Base-by-base conservation (phyloP, 805 yeast genomes). In the Ogataea dorogensis region DNA sequence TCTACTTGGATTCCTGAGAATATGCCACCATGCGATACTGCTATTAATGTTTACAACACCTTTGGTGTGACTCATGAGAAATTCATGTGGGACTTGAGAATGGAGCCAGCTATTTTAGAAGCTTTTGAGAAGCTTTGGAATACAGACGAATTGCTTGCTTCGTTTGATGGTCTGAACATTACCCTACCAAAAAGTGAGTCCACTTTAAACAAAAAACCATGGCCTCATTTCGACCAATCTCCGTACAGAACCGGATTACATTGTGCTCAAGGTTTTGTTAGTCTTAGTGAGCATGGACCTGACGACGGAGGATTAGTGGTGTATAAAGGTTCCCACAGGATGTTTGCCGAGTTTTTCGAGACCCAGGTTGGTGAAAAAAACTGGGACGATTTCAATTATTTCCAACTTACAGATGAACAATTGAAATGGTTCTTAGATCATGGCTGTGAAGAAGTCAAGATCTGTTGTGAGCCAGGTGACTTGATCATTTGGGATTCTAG, bases 211-310 rank as follows among this genome's bases (percentile, higher is more conserved):
- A 19, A 8, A 14, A 31, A n/a, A 3, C 40, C 49, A 8, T 61
- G 64, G 64, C 61, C 55, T 12, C 65, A 61, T 49, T 52, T 61
- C 16, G 63, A 61, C 36, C 64, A 58, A 35, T 50, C 58, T 13
- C 64, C 64, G 4, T 50, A 33, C 38, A 56, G 58, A 36, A 28
- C 38, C 5, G 59, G 60, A 4, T 35, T 59, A 4, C 43, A 48
- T 11, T 59, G 65, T 48, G 49, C 52, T 13, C 64, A 61, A 42
- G 65, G 66, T 26, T 54, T 61, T 34, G 54, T 58, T 15, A 51
- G 49, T 26, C 41, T 58, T 16, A 34, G 40, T 17, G 32, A 41
- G 12, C 40, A 33, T 13, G 50, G 55, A 10, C 37, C 47, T 11
- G 43, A 52, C 15, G 64, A 60, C 37, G 65, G 65, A 6, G 51